phyloP scores from a whole-genome alignment of 345 rosid species.

The Aurinia saxatilis region DNA sequence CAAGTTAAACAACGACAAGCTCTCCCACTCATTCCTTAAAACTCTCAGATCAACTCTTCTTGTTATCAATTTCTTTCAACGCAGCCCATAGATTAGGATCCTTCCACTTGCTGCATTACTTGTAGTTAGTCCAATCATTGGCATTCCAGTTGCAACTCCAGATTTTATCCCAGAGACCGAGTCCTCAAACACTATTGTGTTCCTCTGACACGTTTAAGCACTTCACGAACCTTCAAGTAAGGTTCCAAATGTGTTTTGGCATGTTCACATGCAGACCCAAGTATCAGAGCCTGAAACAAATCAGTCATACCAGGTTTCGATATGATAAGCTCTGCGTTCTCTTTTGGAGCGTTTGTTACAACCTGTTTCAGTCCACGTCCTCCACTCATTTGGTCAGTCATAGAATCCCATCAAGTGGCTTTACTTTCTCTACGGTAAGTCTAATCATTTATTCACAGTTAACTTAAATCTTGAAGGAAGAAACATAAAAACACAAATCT shows the following conservation, averaged over 20 bases:
- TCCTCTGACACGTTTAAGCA: constrained; percentile 73
- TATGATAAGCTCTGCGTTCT: constrained; percentile 80
- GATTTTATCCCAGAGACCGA: constrained; percentile 87
- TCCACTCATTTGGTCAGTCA: constrained; percentile 78
- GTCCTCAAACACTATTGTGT: constrained; percentile 76
- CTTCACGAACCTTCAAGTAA: constrained; percentile 76
- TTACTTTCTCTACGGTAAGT: constrained; percentile 54
- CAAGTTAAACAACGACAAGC: too few relatives aligned
- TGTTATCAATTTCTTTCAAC: constrained; percentile 62
- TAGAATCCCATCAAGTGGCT: constrained; percentile 58
- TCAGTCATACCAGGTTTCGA: constrained; percentile 66
- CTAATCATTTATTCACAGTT: constrained; percentile 32
- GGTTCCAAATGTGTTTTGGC: constrained; percentile 87
- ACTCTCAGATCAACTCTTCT: constrained; percentile 16
- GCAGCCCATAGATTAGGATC: constrained; percentile 79
- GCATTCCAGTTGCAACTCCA: constrained; percentile 95
- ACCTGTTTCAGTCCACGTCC: constrained; percentile 83
- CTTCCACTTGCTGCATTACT: constrained; percentile 76
- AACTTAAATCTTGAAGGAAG: too few relatives aligned
- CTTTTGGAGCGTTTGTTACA: constrained; percentile 86
- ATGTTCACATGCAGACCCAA: constrained; percentile 71
- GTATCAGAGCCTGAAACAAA: constrained; percentile 65
- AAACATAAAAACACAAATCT: too few relatives aligned
- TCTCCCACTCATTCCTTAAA: background rate
- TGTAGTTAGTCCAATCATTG: constrained; percentile 69